phyloP scores from a whole-genome alignment of 495 filamentous ascomycete genomes.

The Xylaria cubensis region DNA sequence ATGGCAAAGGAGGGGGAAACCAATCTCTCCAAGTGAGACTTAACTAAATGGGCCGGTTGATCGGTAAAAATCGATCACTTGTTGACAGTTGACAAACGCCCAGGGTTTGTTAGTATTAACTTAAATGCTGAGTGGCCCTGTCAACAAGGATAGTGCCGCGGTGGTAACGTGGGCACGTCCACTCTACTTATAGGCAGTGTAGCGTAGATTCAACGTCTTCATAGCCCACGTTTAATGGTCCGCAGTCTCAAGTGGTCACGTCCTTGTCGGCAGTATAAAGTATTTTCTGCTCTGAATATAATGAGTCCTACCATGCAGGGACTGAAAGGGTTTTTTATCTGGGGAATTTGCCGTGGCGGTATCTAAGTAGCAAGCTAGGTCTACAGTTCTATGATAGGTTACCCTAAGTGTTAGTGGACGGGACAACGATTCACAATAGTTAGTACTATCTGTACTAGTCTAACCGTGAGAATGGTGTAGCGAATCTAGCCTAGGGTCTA shows the following conservation, averaged over 20 bases:
- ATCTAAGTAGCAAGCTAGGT: not conserved
- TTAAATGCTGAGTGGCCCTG: not conserved
- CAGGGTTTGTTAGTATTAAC: not conserved
- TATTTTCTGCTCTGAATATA: not conserved
- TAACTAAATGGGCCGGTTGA: not conserved
- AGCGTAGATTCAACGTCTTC: not conserved
- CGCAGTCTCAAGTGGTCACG: conserved; percentile 8
- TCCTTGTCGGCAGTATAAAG: not conserved
- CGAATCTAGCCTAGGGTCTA: conserved; percentile 15
- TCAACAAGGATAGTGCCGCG: conserved; percentile 16
- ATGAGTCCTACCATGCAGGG: not conserved
- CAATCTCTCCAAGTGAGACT: not conserved
- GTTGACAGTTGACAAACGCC: conserved; percentile 8
- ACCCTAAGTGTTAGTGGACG: not conserved
- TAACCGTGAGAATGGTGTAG: not conserved
- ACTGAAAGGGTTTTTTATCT: not conserved
- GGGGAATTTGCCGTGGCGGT: not conserved
- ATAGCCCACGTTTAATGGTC: not conserved
- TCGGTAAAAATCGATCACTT: not conserved
- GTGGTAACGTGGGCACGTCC: conserved; percentile 18
- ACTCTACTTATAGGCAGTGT: too few species aligned
- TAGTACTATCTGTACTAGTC: not conserved
- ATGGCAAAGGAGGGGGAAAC: not conserved
- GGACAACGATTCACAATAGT: not conserved
- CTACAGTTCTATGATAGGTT: not conserved